Percentiles rank a stretch among this genome's conserved stretches.
These are phyloP conservation scores for Pseudoperonospora humuli DNA, from an alignment of 352 stramenopile genomes.

Conservation along the genomic window DNA sequence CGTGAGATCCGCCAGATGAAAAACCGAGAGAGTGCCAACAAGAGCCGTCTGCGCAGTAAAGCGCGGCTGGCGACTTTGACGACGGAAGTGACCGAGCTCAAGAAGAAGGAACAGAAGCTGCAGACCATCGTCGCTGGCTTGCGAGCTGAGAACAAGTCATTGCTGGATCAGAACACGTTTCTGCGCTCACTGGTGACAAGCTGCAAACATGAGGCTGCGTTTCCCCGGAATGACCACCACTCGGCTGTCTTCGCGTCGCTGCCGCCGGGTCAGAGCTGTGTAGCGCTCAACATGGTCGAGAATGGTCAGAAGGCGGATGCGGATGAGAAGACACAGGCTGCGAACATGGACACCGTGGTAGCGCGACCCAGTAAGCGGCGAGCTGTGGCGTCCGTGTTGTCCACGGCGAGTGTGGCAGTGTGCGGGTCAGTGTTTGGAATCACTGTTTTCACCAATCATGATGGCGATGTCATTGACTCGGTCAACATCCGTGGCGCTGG, in stretches of 20 bases:
- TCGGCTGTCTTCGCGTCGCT: constrained; percentile 19
- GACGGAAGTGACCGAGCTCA: constrained; percentile 50
- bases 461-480: constrained; percentile 25
- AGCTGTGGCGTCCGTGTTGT: constrained; percentile 30
- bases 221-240: constrained; percentile 7
- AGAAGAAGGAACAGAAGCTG: constrained; percentile 60
- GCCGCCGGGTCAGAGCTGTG: constrained; percentile 17
- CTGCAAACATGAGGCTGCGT: constrained; percentile 26
- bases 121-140: constrained; percentile 61
- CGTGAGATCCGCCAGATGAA: constrained; percentile 83
- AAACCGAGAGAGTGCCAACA: constrained; percentile 82
- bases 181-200: constrained; percentile 63
- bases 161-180: constrained; percentile 71
- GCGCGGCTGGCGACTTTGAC: constrained; percentile 54
- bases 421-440: constrained; percentile 76
- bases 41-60: constrained; percentile 65
- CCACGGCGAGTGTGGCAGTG: constrained; percentile 53
- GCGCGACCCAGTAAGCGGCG: constrained; percentile 31
- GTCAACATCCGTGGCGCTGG: constrained; percentile 44
- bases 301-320: constrained; percentile 21
- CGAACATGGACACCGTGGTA: constrained; percentile 12
- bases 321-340: constrained; percentile 11
- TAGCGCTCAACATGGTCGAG: constrained; percentile 22
- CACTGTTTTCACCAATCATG: constrained; percentile 55
- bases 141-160: constrained; percentile 71